Evolutionary conservation across 805 yeast genomes (phyloP), one percentile per base, ranked within the genome.

Genomic region (Nakazawaea siamensis): DNA sequence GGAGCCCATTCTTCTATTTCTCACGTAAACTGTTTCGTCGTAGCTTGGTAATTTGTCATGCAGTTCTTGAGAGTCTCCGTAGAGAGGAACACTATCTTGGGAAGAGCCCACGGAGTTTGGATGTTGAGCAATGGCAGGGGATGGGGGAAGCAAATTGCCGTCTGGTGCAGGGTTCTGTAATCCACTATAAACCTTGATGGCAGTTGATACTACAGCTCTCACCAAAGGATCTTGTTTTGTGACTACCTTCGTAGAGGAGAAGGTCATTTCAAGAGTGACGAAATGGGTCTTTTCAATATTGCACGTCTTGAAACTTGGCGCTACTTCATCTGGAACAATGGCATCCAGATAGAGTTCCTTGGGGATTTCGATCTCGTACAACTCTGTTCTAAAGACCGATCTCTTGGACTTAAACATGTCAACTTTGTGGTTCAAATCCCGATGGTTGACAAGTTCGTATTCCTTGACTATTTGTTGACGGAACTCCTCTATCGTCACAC

Each of bases 251-350:
- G 37, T 18, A 2, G 46, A 48, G 2, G 48, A 37, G 18, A 64
- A 44, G 2, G 62, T 64, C 4, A 52, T 59, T 1, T 44, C 42
- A 10, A 69, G 46, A 25, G 46, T 50, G 27, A 72, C 35, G 4
- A 46, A 42, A 45, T 74, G 73, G n/a, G 39, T 43, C 25, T 81
- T 58, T 9, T 57, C 47, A 16, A 79, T 62, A 45, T 75, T 76
- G 46, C 83, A 76, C 4, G 76, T 66, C 18, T 49, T 52, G 49
- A 80, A 79, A 14, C 70, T 52, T 2, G 84, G 82, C 2, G 76
- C 56, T 4, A 70, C 53, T 27, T 60, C 44, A 30, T 62, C 66
- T 0, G 81, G 79, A 13, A 73, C 41, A 3, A 55, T 49, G 28
- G 72, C 63, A 40, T 59, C 61, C 18, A 55, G 44, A 40, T 57